Evolutionary conservation across 352 stramenopile species (phyloP).

Genomic region (Nothophytophthora sp.): DNA sequence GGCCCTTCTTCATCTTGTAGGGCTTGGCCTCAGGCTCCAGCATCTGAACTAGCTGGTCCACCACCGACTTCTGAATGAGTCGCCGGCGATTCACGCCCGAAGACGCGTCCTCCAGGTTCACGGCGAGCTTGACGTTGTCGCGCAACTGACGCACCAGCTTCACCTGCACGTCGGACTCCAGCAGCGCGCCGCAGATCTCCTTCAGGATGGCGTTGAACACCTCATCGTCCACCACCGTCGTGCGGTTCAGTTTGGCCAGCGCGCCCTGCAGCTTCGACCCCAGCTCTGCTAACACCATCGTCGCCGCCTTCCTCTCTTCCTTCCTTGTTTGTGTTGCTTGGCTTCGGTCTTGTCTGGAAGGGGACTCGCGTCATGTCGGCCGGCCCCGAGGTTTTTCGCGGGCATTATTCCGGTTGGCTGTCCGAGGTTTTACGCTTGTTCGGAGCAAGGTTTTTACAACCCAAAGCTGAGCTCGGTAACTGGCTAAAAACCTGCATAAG

Average conservation of each 20-base stretch:
- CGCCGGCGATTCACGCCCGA: slow-evolving; percentile 84
- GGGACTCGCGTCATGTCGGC: too few relatives aligned
- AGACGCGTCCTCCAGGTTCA: slow-evolving; percentile 80
- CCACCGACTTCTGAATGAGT: slow-evolving; percentile 91
- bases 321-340: slow-evolving; percentile 6
- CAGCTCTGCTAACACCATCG: slow-evolving; percentile 91
- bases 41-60: slow-evolving; percentile 90
- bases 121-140: slow-evolving; percentile 88
- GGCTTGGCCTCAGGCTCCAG: slow-evolving; percentile 83
- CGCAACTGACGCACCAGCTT: slow-evolving; percentile 89
- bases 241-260: slow-evolving; percentile 87
- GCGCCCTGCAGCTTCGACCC: slow-evolving; percentile 87
- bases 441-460: too few relatives aligned
- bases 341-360: too few relatives aligned
- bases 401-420: too few relatives aligned
- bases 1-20: slow-evolving; percentile 92
- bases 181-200: slow-evolving; percentile 90
- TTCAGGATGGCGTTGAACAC: slow-evolving; percentile 90
- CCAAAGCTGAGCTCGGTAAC: too few relatives aligned
- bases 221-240: slow-evolving; percentile 90
- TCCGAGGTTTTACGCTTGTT: too few relatives aligned
- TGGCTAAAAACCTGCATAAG: too few relatives aligned
- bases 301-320: too few relatives aligned
- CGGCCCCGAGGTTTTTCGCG: too few relatives aligned
- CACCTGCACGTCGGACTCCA: slow-evolving; percentile 91